Conservation (phyloP, 129 eudicot genomes). For the Cynara cardunculus region DNA sequence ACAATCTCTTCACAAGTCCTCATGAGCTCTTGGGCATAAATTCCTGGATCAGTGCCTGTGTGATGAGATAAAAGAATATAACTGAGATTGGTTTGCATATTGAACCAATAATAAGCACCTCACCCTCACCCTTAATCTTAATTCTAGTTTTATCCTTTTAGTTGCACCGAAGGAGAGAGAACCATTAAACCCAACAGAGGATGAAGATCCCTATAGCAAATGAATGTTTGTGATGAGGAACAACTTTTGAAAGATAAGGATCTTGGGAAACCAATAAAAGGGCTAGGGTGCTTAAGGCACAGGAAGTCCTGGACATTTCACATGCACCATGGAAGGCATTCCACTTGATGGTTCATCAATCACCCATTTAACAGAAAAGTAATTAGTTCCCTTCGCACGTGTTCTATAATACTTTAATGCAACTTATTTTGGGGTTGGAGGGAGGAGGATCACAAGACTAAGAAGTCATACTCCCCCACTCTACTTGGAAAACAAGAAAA, state of each 20-base stretch:
- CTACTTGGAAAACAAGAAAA: not conserved
- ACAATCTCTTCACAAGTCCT: constrained; percentile 55
- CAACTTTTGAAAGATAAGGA: not conserved
- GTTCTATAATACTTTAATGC: not conserved
- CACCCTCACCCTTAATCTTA: not conserved
- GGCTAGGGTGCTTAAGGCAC: not conserved
- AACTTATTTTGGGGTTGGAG: too few relatives aligned
- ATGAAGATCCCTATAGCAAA: not conserved
- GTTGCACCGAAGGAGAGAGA: not conserved
- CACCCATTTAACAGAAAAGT: not conserved
- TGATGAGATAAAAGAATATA: not conserved
- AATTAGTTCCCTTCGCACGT: not conserved
- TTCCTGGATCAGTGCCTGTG: constrained; percentile 67
- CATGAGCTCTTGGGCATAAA: constrained; percentile 67
- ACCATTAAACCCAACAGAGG: not conserved
- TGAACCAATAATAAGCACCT: not conserved
- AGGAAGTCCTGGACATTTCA: not conserved
- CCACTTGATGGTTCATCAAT: not conserved
- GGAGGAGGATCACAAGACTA: not conserved
- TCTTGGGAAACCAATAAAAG: not conserved
- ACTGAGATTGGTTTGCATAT: constrained; percentile 8
- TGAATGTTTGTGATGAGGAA: not conserved
- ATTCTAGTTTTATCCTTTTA: not conserved
- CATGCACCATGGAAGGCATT: not conserved
- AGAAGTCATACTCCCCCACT: not conserved